Evolutionary conservation across 495 filamentous ascomycete species (phyloP).

Genomic region (Arthonia radiata): DNA sequence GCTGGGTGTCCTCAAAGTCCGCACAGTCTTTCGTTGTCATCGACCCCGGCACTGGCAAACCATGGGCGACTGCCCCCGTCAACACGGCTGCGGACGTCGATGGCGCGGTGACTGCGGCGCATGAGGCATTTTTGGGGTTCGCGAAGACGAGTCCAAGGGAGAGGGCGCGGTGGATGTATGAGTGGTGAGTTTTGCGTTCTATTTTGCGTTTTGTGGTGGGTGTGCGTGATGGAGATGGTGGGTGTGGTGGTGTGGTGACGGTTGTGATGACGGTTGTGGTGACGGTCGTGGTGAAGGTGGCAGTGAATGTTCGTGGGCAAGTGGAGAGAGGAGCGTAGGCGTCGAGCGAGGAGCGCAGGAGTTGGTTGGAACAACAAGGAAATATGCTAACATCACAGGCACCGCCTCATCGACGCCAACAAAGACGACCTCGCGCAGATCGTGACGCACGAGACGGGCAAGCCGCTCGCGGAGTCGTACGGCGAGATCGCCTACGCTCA

Average conservation of each 20-base stretch:
- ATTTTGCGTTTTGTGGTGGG: neutral
- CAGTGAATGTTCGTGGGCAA: no score
- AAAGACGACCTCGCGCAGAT: constrained; percentile 21
- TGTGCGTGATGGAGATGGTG: constrained; percentile 1
- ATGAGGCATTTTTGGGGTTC: constrained; percentile 35
- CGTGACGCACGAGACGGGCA: constrained; percentile 23
- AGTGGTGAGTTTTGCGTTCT: constrained; percentile 25
- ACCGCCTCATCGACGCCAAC: constrained; percentile 12
- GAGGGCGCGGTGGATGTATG: constrained; percentile 36
- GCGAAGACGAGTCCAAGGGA: constrained; percentile 31
- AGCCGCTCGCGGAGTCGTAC: constrained; percentile 19
- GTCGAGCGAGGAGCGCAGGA: no score
- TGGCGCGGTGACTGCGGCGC: constrained; percentile 29
- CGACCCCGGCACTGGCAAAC: constrained; percentile 37
- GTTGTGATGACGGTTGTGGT: no score
- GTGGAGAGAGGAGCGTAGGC: no score
- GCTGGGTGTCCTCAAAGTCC: constrained; percentile 37
- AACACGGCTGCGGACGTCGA: constrained; percentile 36
- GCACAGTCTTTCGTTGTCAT: constrained; percentile 41
- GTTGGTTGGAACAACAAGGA: no score
- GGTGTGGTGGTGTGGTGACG: no score
- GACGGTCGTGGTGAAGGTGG: no score
- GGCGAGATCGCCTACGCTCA: constrained; percentile 23
- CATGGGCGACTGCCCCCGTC: constrained; percentile 39
- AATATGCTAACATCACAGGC: no score